phyloP scores from a whole-genome alignment of 805 yeast genomes.

The Cyberlindnera petersonii region DNA sequence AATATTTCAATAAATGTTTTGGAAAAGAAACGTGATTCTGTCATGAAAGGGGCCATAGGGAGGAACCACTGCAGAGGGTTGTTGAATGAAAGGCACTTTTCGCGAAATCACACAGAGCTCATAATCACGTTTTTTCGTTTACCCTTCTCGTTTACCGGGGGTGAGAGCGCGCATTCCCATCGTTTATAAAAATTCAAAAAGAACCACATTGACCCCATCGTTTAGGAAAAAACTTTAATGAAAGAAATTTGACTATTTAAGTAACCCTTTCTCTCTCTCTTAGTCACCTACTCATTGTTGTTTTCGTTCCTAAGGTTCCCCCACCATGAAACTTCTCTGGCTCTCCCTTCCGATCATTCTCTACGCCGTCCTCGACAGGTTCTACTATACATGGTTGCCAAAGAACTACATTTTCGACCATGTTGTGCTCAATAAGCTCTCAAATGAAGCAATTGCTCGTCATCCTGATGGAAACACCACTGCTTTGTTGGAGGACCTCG shows the following conservation, averaged over 20 bases:
- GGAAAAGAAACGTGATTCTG: too few species aligned
- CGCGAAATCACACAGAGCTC: too few species aligned
- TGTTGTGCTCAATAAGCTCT: constrained; percentile 52
- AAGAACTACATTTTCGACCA: constrained; percentile 67
- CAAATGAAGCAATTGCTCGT: constrained; percentile 47
- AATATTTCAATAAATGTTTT: too few species aligned
- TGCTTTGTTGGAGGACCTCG: constrained; percentile 58
- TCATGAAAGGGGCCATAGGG: too few species aligned
- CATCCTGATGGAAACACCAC: constrained; percentile 59
- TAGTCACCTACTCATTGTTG: not conserved
- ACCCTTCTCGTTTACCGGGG: too few species aligned
- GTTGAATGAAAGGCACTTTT: too few species aligned
- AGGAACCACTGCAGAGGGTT: too few species aligned
- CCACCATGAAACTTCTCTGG: constrained; percentile 20
- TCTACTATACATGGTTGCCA: constrained; percentile 67
- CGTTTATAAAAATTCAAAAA: too few species aligned
- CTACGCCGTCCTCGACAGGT: constrained; percentile 35
- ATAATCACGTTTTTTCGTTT: too few species aligned
- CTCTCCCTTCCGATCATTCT: constrained; percentile 27
- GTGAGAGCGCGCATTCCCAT: too few species aligned
- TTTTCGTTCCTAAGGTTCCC: not conserved
- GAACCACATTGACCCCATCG: not conserved
- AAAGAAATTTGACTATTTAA: too few species aligned
- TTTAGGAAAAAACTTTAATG: too few species aligned
- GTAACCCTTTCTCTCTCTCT: not conserved